These are phyloP conservation scores for Aspergillus jensenii DNA, from an alignment of 2,329 filamentous ascomycete genomes.

Conservation along the genomic window DNA sequence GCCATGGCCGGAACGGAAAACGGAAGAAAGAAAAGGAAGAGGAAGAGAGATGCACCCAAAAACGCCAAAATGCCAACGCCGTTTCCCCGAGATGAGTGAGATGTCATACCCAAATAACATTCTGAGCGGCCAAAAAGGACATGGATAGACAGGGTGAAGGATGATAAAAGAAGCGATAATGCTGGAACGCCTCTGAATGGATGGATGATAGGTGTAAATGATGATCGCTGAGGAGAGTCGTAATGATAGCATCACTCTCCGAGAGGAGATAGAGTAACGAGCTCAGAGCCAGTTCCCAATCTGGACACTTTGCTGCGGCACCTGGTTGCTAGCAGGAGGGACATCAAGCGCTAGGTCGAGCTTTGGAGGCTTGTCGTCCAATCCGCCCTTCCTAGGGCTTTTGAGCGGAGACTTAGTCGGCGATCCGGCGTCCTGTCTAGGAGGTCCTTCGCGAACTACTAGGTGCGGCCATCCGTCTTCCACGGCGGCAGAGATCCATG, in stretches of 20 bases:
- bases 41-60: slow-evolving; percentile 2
- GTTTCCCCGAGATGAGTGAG: slow-evolving; percentile 6
- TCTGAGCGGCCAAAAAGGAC: not conserved
- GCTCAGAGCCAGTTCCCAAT: slow-evolving; percentile 41
- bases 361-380: slow-evolving; percentile 57
- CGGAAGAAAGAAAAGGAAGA: not conserved
- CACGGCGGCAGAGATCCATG: slow-evolving; percentile 83
- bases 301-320: slow-evolving; percentile 26
- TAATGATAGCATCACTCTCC: not conserved
- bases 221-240: not conserved
- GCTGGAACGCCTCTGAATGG: slow-evolving; percentile 8
- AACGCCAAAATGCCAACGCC: slow-evolving; percentile 27
- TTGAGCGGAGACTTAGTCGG: slow-evolving; percentile 51
- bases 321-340: slow-evolving; percentile 22
- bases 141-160: not conserved
- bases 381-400: slow-evolving; percentile 45
- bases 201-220: slow-evolving; percentile 12
- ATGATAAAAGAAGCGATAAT: slow-evolving; percentile 13
- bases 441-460: slow-evolving; percentile 64
- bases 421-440: slow-evolving; percentile 38
- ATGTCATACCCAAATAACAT: slow-evolving; percentile 5
- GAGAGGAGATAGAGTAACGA: not conserved
- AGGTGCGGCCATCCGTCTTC: slow-evolving; percentile 87
- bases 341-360: slow-evolving; percentile 52
- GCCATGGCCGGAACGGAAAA: slow-evolving; percentile 13